Percentiles rank a stretch among this genome's conserved stretches.
Conservation (phyloP, 768 basidiomycete species). For the Termitomyces titanicus region DNA sequence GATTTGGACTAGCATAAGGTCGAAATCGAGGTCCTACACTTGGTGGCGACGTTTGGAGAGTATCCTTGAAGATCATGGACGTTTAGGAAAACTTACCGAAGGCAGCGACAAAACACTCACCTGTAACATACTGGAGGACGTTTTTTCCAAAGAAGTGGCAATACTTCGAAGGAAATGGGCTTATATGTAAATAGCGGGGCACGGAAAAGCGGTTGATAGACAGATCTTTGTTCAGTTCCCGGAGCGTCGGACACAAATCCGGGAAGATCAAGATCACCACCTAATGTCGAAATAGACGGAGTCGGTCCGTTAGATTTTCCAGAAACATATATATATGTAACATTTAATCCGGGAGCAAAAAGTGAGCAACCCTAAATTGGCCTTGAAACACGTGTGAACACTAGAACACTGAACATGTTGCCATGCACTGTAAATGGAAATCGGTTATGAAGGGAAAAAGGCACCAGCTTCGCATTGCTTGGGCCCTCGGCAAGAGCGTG, state of each 20-base stretch:
- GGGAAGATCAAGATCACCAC: slow-evolving; percentile 9
- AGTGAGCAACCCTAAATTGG: slow-evolving; percentile 34
- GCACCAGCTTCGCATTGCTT: slow-evolving; percentile 15
- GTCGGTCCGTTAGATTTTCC: slow-evolving; percentile 31
- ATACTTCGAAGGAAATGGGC: slow-evolving; percentile 8
- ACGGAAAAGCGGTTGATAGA: slow-evolving; percentile 18
- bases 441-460: slow-evolving; percentile 16
- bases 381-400: slow-evolving; percentile 39
- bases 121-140: slow-evolving; percentile 45
- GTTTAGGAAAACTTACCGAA: not conserved
- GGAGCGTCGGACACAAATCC: slow-evolving; percentile 17
- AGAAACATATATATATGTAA: slow-evolving; percentile 24
- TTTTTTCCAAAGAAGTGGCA: slow-evolving; percentile 19
- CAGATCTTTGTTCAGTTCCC: slow-evolving; percentile 17
- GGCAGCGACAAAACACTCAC: slow-evolving; percentile 23
- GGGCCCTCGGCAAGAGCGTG: slow-evolving; percentile 40
- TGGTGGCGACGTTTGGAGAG: slow-evolving; percentile 37
- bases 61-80: slow-evolving; percentile 27
- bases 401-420: slow-evolving; percentile 30
- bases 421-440: slow-evolving; percentile 36
- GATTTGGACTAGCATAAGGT: slow-evolving; percentile 71
- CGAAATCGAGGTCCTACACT: slow-evolving; percentile 45
- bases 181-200: slow-evolving; percentile 17
- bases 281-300: slow-evolving; percentile 15
- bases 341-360: slow-evolving; percentile 26